Evolutionary conservation across 345 rosid species (phyloP).

Genomic region (Lepidium aucheri): DNA sequence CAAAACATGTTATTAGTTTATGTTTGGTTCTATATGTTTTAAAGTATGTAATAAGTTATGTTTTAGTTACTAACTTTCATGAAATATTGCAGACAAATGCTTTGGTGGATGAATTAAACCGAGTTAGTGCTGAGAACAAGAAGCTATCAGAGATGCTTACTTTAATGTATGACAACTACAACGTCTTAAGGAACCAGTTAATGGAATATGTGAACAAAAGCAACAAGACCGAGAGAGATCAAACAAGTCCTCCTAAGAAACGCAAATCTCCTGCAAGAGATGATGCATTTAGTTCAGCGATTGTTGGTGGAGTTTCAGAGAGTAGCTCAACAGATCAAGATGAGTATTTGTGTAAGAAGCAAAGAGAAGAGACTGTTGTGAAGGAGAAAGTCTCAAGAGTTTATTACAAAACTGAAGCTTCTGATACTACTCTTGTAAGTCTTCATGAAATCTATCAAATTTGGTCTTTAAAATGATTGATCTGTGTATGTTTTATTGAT

Average conservation of each 20-base stretch:
- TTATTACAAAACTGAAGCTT: constrained; percentile 55
- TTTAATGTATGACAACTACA: constrained; percentile 71
- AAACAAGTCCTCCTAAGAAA: constrained; percentile 50
- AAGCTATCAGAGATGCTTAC: constrained; percentile 71
- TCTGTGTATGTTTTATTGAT: constrained; percentile 1
- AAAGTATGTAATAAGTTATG: background rate
- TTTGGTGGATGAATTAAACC: constrained; percentile 70
- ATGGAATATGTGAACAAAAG: constrained; percentile 47
- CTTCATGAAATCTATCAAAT: background rate
- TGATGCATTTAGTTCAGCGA: constrained; percentile 10
- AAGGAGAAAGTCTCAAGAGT: constrained; percentile 62
- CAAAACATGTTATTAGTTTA: background rate
- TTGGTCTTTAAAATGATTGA: background rate
- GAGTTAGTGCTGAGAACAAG: constrained; percentile 82
- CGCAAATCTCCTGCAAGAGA: constrained; percentile 58
- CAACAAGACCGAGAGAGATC: constrained; percentile 36
- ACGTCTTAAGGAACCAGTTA: constrained; percentile 51
- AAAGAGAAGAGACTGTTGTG: constrained; percentile 57
- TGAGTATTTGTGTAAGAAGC: constrained; percentile 69
- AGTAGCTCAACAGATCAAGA: constrained; percentile 92
- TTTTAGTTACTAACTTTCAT: constrained; percentile 2
- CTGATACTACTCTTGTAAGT: constrained; percentile 77
- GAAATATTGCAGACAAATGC: constrained; percentile 25
- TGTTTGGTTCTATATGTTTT: background rate
- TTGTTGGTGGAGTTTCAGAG: constrained; percentile 53